Evolutionary conservation across 306 rosid species (phyloP), one percentile per base, ranked within the genome.

Genomic region (Gastrolobium bilobum): DNA sequence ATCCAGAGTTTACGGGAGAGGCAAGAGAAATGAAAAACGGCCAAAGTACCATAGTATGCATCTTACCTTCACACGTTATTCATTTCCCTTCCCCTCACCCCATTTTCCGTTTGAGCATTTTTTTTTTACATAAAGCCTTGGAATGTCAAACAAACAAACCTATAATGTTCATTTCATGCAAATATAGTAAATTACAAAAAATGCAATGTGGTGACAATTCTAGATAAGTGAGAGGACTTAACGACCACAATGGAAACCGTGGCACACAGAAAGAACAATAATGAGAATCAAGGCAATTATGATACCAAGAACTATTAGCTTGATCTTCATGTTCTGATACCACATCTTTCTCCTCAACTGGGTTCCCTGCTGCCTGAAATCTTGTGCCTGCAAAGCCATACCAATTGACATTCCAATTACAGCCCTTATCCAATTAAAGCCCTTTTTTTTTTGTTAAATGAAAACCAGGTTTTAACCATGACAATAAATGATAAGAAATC

Each of bases 261-360:
- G 62, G 59, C 95, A 90, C 34, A 86, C 83, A 0, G 95, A 90
- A 6, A 90, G 82, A 53, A 88, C 86, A 50, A 90, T 88, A 47
- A 90, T 88, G 83, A 90, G 95, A 83, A 88, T 88, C 84, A 90
- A 58, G 5, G 89, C 91, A 4, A 90, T 77, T 66, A 90, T 11
- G 86, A 90, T 90, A 42, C 57, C 92, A 82, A 88, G 83, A 81
- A 87, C 89, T 58, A 90, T 88, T 39, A 90, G 89, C 87, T 90
- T 90, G 68, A 87, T 79, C 88, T 88, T 90, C 95, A 90, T 90
- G 84, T 90, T 90, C 84, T 90, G 87, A 7, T 78, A 67, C 95
- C 95, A 88, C 95, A 90, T 88, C 89, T 88, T 88, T 81, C 95
- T 86, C 86, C 86, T 85, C 68, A 90, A 79, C 84, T 85, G 80